Percentiles rank a stretch among this genome's conserved stretches.
Conservation (phyloP, 768 basidiomycete species). For the Termitomyces sp. region DNA sequence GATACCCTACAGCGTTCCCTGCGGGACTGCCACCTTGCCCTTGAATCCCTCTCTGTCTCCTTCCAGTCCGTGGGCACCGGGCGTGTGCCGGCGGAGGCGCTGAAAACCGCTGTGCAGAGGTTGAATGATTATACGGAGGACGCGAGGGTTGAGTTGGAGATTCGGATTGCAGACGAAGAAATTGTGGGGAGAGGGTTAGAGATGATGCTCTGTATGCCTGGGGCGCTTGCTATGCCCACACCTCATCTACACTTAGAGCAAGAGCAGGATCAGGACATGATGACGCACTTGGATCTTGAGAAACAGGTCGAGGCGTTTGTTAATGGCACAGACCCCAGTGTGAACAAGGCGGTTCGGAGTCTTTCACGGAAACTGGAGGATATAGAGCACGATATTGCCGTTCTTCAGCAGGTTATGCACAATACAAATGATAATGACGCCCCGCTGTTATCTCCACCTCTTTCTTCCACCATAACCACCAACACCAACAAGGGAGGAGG, state of each 20-base stretch:
- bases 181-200: conserved; percentile 65
- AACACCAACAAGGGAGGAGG: conserved; percentile 17
- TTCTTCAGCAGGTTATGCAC: conserved; percentile 57
- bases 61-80: conserved; percentile 11
- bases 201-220: conserved; percentile 59
- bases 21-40: conserved; percentile 52
- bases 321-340: conserved; percentile 45
- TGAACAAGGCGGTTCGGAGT: conserved; percentile 41
- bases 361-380: conserved; percentile 66
- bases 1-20: conserved; percentile 20
- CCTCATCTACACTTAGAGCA: not conserved
- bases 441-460: conserved; percentile 4
- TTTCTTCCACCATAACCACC: not conserved
- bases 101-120: conserved; percentile 54
- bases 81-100: conserved; percentile 27
- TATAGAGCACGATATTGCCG: conserved; percentile 72
- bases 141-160: conserved; percentile 79
- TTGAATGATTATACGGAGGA: conserved; percentile 77
- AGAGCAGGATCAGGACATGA: conserved; percentile 15
- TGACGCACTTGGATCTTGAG: conserved; percentile 36
- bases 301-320: conserved; percentile 53
- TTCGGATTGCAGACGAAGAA: conserved; percentile 68
- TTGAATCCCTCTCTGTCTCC: conserved; percentile 51
- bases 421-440: conserved; percentile 28
- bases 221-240: conserved; percentile 30